Evolutionary conservation across 805 yeast genomes (phyloP).

Genomic region (Ogataea glucozyma): DNA sequence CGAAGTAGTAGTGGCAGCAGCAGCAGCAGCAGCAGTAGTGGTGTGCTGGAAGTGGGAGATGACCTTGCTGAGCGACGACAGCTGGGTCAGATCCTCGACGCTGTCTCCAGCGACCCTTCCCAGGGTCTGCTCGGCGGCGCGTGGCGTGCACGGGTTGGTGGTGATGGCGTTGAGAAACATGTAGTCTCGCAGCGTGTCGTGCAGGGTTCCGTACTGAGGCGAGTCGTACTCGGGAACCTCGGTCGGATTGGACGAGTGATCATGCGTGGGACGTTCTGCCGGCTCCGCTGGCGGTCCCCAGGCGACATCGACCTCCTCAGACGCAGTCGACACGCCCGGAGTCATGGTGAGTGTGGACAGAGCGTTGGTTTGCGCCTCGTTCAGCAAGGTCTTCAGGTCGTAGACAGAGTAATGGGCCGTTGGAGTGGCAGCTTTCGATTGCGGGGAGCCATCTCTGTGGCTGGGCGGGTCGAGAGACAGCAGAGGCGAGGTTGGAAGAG

Average conservation of each 20-base stretch:
- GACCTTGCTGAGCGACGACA: constrained; percentile 15
- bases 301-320: too few relatives aligned
- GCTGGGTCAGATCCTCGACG: too few relatives aligned
- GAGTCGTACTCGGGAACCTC: constrained; percentile 8
- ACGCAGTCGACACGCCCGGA: constrained; percentile 6
- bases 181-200: constrained; percentile 39
- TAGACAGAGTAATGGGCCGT: constrained; percentile 6
- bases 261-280: too few relatives aligned
- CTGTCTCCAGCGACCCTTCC: too few relatives aligned
- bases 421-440: constrained; percentile 1
- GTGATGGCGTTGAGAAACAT: constrained; percentile 41
- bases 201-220: constrained; percentile 25
- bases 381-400: constrained; percentile 15
- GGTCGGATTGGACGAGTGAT: too few relatives aligned
- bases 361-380: constrained; percentile 11
- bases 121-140: too few relatives aligned
- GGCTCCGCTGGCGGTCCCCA: too few relatives aligned
- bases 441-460: not conserved
- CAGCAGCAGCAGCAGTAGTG: constrained; percentile 8
- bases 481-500: not conserved
- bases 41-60: constrained; percentile 17
- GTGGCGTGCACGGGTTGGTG: constrained; percentile 17
- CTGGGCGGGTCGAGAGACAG: not conserved
- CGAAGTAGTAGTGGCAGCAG: too few relatives aligned
- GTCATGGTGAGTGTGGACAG: constrained; percentile 10